Conservation (phyloP, 352 stramenopile genomes). For the Thalassiosira oceanica region DNA sequence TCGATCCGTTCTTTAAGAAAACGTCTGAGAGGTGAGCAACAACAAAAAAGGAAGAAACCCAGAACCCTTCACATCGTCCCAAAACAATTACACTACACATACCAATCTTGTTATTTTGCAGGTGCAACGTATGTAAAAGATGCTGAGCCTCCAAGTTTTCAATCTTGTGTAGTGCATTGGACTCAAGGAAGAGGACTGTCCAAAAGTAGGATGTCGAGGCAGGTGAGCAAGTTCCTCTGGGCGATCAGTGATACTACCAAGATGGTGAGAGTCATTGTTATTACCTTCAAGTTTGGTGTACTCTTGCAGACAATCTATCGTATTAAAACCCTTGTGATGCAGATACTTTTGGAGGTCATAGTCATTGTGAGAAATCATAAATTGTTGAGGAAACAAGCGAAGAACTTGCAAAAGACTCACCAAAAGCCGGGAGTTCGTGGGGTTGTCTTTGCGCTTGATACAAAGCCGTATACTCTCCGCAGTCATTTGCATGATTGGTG, state of each 20-base stretch:
- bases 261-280: too few species aligned
- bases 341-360: too few species aligned
- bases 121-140: conserved; percentile 87
- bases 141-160: conserved; percentile 87
- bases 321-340: conserved; percentile 93
- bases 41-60: not conserved
- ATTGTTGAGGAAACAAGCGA: too few species aligned
- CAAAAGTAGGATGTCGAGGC: too few species aligned
- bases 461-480: conserved; percentile 23
- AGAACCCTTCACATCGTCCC: not conserved
- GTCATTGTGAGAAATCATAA: too few species aligned
- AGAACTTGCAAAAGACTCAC: too few species aligned
- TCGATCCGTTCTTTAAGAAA: conserved; percentile 76
- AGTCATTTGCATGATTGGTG: conserved; percentile 27
- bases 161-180: conserved; percentile 86
- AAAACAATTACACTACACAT: too few species aligned
- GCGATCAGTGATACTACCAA: conserved; percentile 91
- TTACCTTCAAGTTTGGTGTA: too few species aligned
- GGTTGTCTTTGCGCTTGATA: conserved; percentile 86
- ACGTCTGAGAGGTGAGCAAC: not conserved
- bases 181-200: conserved; percentile 90
- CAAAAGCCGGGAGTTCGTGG: conserved; percentile 93
- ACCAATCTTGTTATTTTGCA: conserved; percentile 94
- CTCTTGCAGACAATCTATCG: too few species aligned
- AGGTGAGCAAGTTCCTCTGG: too few species aligned